Base-by-base conservation (phyloP, 2,329 filamentous ascomycete species). In the Hymenoscyphus fraxineus region DNA sequence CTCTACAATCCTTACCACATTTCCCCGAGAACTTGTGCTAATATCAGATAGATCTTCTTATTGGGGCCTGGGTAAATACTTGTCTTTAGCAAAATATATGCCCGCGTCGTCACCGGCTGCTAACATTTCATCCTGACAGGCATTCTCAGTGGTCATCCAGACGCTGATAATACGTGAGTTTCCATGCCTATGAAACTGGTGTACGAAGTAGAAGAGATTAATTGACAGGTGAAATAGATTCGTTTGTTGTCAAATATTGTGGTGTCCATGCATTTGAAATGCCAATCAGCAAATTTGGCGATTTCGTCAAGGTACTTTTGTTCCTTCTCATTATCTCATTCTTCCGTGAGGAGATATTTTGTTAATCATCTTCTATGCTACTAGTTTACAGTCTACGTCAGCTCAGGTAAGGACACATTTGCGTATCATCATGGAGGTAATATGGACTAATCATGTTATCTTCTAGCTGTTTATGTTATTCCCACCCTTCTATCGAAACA, bases 191-290 rank as follows among this genome's bases (percentile, higher is more conserved):
- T 35, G 6, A 35, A 35, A 59, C 35, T 10, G 2, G 3, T 19
- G n/a, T 47, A 19, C 6, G 2, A 6, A 19, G 44, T 19, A 16
- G 6, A 16, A 47, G 13, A 6, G 3, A n/a, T 7, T 38, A 13
- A 12, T 15, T 39, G 4, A 59, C 12, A 16, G 3, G 13, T 39
- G 9, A 22, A 40, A 47, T 4, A 60, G 58, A 39, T 27, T 39
- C 38, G 15, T 60, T 60, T 47, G 27, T 39, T 13, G 6, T 32
- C n/a, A 39, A 22, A 9, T 60, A 60, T 22, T 47, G 44, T 32
- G 58, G 58, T 4, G 13, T 47, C 13, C 58, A 60, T 22, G 58
- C 58, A 31, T 60, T 60, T 47, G 58, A 60, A n/a, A 60, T 60
- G 35, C 59, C 59, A 15, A 60, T 60, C 13, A 15, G 22, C 31